phyloP scores from a whole-genome alignment of 306 rosid genomes.

The Sicyos baderoa region DNA sequence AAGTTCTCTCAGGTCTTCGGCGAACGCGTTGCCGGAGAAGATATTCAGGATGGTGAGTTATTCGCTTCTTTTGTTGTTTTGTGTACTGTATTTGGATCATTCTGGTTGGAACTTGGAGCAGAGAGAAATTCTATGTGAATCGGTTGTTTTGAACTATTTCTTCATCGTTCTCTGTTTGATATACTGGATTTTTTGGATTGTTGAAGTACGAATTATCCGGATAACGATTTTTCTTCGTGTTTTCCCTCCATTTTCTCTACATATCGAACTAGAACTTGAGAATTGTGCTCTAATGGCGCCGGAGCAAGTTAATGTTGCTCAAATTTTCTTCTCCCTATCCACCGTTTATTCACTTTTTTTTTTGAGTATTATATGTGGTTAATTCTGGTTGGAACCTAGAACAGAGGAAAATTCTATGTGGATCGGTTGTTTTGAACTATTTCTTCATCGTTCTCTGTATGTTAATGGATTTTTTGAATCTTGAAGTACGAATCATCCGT shows the following conservation, averaged over 20 bases:
- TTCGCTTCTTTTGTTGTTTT: neutral
- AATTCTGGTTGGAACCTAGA: neutral
- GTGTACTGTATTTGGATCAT: neutral
- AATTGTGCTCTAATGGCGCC: too few species aligned
- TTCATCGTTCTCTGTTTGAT: neutral
- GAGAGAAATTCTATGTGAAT: neutral
- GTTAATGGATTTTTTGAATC: neutral
- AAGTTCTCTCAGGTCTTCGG: conserved; percentile 49
- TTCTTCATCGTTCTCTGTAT: neutral
- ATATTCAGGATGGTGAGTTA: conserved; percentile 36
- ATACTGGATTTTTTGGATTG: neutral
- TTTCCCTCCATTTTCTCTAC: neutral
- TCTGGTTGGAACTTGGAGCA: neutral
- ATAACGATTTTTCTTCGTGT: neutral
- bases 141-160: neutral
- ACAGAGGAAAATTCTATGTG: neutral
- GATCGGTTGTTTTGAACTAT: neutral
- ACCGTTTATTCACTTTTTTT: neutral
- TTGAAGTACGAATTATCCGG: neutral
- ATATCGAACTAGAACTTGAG: too few species aligned
- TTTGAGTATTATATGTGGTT: too few species aligned
- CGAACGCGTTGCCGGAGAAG: conserved; percentile 38
- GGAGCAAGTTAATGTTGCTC: too few species aligned
- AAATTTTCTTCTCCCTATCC: too few species aligned
- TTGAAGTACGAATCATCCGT: neutral